These are phyloP conservation scores for Echria macrotheca DNA, from an alignment of 495 filamentous ascomycete species.

Conservation along the genomic window DNA sequence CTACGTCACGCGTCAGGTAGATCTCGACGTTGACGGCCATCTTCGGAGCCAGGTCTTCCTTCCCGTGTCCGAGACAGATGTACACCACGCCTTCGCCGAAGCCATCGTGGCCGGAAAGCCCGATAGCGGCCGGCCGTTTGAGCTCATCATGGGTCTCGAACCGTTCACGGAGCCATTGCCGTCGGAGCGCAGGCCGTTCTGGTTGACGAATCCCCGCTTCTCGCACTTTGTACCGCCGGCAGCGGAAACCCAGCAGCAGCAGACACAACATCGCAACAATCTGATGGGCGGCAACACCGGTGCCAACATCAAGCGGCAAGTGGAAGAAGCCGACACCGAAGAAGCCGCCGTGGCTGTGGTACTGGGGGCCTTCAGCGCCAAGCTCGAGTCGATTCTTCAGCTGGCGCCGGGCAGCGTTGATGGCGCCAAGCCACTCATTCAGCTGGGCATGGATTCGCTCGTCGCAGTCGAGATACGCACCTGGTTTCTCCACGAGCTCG, in stretches of 20 bases:
- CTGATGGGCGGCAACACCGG: neutral
- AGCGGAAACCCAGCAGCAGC: neutral
- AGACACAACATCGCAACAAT: neutral
- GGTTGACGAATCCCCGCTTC: neutral
- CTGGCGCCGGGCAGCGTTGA: conserved; percentile 1
- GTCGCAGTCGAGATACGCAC: conserved; percentile 27
- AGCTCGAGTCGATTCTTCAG: conserved; percentile 1
- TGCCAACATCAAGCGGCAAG: neutral
- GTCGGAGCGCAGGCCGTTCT: neutral
- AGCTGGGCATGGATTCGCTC: conserved; percentile 33
- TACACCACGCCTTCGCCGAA: conserved; percentile 8
- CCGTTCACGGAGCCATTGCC: no score
- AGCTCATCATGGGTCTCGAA: neutral
- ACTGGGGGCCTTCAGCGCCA: neutral
- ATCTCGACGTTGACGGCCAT: neutral
- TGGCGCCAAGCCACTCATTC: neutral
- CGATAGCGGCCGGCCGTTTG: neutral
- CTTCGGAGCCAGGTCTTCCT: neutral
- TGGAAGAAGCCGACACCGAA: neutral
- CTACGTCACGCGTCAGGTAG: conserved; percentile 1
- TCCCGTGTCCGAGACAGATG: conserved; percentile 8
- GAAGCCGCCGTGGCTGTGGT: neutral
- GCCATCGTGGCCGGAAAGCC: conserved; percentile 3
- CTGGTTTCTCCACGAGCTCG: conserved; percentile 30
- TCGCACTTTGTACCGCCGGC: neutral